These are phyloP conservation scores for Teratosphaeriaceae sp. DNA, from an alignment of 2,329 filamentous ascomycete species.

Conservation along the genomic window DNA sequence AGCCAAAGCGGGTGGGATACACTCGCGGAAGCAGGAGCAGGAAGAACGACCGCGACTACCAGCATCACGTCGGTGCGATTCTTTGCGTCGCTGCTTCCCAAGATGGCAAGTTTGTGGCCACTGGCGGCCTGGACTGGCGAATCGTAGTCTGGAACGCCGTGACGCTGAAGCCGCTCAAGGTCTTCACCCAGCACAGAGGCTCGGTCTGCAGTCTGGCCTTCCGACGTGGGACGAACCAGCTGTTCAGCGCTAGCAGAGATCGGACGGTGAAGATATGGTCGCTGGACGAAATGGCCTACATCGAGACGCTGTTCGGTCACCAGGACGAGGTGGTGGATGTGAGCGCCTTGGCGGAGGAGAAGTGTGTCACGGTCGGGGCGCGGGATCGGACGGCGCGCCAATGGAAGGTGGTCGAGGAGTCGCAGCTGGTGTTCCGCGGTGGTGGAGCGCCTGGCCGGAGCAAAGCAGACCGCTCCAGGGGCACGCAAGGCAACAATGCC, in stretches of 20 bases:
- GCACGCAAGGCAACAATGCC: slow-evolving; percentile 33
- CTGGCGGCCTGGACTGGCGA: slow-evolving; percentile 76
- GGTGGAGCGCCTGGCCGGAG: slow-evolving; percentile 46
- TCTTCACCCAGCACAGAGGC: slow-evolving; percentile 86
- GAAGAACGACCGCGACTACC: slow-evolving; percentile 59
- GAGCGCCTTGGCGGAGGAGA: slow-evolving; percentile 74
- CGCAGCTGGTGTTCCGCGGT: slow-evolving; percentile 89
- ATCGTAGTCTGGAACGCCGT: slow-evolving; percentile 84
- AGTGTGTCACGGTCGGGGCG: slow-evolving; percentile 84
- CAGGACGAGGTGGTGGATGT: slow-evolving; percentile 86
- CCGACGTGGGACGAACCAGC: slow-evolving; percentile 64
- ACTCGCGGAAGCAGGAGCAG: slow-evolving; percentile 57
- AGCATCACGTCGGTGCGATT: slow-evolving; percentile 77
- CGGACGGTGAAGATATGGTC: slow-evolving; percentile 95
- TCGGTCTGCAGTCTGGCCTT: slow-evolving; percentile 80
- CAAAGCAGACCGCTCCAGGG: slow-evolving; percentile 28
- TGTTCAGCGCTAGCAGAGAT: slow-evolving; percentile 87
- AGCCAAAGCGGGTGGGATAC: slow-evolving; percentile 55
- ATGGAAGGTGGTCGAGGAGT: slow-evolving; percentile 96
- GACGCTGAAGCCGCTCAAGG: slow-evolving; percentile 68
- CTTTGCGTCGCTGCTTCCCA: slow-evolving; percentile 79
- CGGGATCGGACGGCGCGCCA: slow-evolving; percentile 84
- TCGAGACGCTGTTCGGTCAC: slow-evolving; percentile 94
- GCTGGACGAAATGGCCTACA: slow-evolving; percentile 82
- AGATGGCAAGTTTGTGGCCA: slow-evolving; percentile 85